These are phyloP conservation scores for Ascochyta clinopodiicola DNA, from an alignment of 2,329 filamentous ascomycete genomes.

Conservation along the genomic window DNA sequence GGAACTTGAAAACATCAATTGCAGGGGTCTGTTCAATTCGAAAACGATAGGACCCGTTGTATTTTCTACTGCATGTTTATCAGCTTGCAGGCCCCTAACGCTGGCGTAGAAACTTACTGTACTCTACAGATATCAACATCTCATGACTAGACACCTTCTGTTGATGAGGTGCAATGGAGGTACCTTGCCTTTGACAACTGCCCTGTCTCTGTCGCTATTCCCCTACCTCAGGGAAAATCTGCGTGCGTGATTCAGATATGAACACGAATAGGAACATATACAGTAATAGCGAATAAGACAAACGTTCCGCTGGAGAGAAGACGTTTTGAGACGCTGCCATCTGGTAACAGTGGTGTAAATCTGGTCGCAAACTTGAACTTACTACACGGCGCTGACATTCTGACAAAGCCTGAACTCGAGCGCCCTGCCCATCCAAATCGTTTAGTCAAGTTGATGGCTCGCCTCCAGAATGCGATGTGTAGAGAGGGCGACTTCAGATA, in stretches of 20 bases:
- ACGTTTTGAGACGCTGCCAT: neutral
- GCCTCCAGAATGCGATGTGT: neutral
- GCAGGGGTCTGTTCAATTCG: neutral
- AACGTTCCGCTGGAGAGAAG: neutral
- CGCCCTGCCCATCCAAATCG: neutral
- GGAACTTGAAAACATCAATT: neutral
- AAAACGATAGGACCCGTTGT: neutral
- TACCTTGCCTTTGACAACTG: neutral
- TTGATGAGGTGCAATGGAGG: neutral
- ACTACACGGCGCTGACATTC: neutral
- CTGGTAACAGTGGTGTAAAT: neutral
- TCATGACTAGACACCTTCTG: neutral
- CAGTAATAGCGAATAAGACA: neutral
- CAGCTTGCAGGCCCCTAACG: slow-evolving; percentile 11
- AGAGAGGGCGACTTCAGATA: neutral
- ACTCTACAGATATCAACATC: neutral
- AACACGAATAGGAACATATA: neutral
- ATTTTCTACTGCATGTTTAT: slow-evolving; percentile 29
- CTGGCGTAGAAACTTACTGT: slow-evolving; percentile 8
- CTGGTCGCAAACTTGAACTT: neutral
- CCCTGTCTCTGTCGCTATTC: neutral
- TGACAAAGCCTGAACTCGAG: neutral
- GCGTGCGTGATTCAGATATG: neutral
- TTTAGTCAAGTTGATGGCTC: neutral
- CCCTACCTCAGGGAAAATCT: neutral